phyloP scores from a whole-genome alignment of 2,329 filamentous ascomycete species.

The Phoma sp. region DNA sequence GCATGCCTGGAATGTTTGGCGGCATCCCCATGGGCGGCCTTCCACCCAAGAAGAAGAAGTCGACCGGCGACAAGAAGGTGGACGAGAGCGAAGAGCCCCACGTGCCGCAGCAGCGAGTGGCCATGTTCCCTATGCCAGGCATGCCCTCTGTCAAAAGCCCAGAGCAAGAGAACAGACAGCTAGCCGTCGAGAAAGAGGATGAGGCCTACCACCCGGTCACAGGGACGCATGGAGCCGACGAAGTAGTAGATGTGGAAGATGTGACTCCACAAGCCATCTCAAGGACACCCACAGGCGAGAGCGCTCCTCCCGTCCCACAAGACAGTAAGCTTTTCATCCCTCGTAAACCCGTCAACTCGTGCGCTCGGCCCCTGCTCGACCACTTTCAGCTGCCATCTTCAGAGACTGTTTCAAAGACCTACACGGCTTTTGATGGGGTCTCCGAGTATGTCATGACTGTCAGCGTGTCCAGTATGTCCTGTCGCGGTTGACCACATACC shows the following conservation, averaged over 20 bases:
- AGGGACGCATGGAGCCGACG: conserved; percentile 51
- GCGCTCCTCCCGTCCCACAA: conserved; percentile 52
- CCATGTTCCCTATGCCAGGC: conserved; percentile 71
- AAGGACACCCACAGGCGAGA: conserved; percentile 46
- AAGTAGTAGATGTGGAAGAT: conserved; percentile 63
- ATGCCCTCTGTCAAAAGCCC: conserved; percentile 65
- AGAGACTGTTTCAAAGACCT: conserved; percentile 44
- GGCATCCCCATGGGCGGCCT: conserved; percentile 67
- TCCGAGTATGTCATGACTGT: conserved; percentile 49
- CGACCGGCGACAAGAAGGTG: conserved; percentile 45
- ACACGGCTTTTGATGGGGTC: conserved; percentile 38
- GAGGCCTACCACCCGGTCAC: conserved; percentile 51
- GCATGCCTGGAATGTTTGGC: conserved; percentile 90
- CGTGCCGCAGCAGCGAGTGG: conserved; percentile 52
- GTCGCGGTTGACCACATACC: background rate
- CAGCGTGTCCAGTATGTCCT: conserved; percentile 48
- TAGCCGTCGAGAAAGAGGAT: conserved; percentile 61
- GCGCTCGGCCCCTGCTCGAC: conserved; percentile 26
- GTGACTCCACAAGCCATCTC: conserved; percentile 51
- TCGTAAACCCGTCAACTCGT: conserved; percentile 40
- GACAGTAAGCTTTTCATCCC: conserved; percentile 59
- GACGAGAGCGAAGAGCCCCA: conserved; percentile 44
- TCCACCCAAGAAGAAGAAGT: conserved; percentile 58
- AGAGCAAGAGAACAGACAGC: conserved; percentile 52
- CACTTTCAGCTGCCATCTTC: conserved; percentile 34